Base-by-base conservation (phyloP, 164 flowering plant genomes). In the Macadamia tetraphylla region DNA sequence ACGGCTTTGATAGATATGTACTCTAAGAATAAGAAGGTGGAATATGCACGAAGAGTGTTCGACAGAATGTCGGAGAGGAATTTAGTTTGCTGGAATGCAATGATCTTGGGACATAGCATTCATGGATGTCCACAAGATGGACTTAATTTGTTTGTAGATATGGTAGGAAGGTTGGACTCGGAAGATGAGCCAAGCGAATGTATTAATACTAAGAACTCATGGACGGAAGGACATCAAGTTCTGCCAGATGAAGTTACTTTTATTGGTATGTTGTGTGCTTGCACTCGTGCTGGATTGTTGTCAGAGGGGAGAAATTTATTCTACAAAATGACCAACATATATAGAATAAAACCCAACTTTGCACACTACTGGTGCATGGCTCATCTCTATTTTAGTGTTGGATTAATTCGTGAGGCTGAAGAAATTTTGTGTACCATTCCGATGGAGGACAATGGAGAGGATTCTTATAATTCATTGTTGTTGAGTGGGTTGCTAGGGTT, bases 281-380 rank as follows among this genome's bases (percentile, higher is more conserved):
- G 92, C 78, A 84, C 84, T 52, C 88, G 92, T 9, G 66, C 78
- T 29, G 81, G 87, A 32, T 52, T 76, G 64, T 66, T 86, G 72
- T 52, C 67, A 11, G 86, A 85, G 31, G 94, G 87, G 13, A 80
- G 67, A 64, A 68, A 60, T 18, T 83, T 82, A 79, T 86, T 85
- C 29, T 66, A 52, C 46, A 76, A 84, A 66, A 87, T 87, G 97
- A 67, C 62, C 11, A 29, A 78, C 32, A 42, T 58, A 18, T 86
- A 79, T 71, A 6, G 66, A 8, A 32, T 91, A 59, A 86, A 77
- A 57, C 94, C 92, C 52, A 87, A 75, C 63, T 91, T 91, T 76
- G 91, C 87, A 10, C 94, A 89, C 68, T 81, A 75, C 64, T 91
- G 92, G 97, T 91, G 94, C 79, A 78, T 89, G 90, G 88, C 97